Evolutionary conservation across 306 rosid species (phyloP), one percentile per base, ranked within the genome.

Genomic region (Dryas alaskensis): DNA sequence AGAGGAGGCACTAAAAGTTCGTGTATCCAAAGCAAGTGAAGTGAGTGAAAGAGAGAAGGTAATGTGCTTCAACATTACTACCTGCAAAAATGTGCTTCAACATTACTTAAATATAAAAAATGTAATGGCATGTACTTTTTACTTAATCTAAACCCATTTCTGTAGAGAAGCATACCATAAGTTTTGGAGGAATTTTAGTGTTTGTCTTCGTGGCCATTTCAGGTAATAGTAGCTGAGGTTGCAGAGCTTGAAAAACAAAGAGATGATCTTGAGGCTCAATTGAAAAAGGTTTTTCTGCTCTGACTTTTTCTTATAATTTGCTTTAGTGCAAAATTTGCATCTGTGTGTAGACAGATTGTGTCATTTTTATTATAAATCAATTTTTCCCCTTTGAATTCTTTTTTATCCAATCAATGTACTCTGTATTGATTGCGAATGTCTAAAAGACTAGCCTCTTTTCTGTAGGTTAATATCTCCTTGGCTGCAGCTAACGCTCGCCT

Each of bases 1-100:
- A 61, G 98, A 89, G 87, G 99, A 95, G 81, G 96, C 99, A 14
- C 70, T 95, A 47, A 88, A 92, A 71, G 99, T 95, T 81, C 97
- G 99, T 22, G 85, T 84, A 55, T 51, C 87, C 64, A 95, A 86
- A 84, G 85, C 81, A 57, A 81, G 82, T 86, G 99, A 90, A 82
- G 86, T 85, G 59, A 55, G 83, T 81, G 98, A 87, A 86, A 92
- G 86, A 79, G 98, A 95, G 85, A 95, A 95, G 99, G 99, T 95
- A 84, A 78, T 14, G 25, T 63, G 68, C 76, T 70, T 51, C 60
- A 58, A 40, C 52, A 13, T 43, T 19, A 11, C 65, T 17, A 19
- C 57, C 14, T 13, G 31, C 1, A 27, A 27, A 27, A 84, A 78
- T 14, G 25, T 63, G 68, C 75, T 70, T 54, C 60, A 58, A 40